Evolutionary conservation across 116 monocot genomes (phyloP), one percentile per base, ranked within the genome.

Genomic region (Zostera marina): DNA sequence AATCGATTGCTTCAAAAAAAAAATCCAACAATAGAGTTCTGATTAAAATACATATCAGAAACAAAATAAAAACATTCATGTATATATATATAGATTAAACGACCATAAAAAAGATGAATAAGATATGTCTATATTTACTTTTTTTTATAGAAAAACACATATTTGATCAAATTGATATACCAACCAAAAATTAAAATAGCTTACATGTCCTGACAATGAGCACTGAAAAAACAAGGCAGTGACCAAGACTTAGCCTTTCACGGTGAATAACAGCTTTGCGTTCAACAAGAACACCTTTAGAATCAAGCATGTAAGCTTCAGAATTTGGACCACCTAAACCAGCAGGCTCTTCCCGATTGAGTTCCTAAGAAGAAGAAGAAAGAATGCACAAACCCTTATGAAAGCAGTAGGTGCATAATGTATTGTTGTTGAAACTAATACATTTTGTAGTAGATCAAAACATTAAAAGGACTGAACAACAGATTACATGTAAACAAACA

Each of bases 221-320:
- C 9, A 74, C 73, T 66, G 96, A 96, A 11, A 96, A 64, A 39
- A 77, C 85, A 64, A 98, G 98, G 70, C 90, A 98, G 52, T 90
- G 86, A 44, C 98, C 75, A 23, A 98, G 79, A 60, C 65, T 80
- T 53, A 86, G 66, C 70, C 90, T 83, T 82, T 96, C 96, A 25
- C 86, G 72, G 47, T 47, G 62, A 72, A 85, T 74, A 73, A 89
- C 80, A 64, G 77, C 85, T 66, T 64, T 77, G 5, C 86, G 69
- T 63, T 80, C 73, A 11, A 89, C 82, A 56, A 85, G 47, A 64
- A 80, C 76, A 60, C 96, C 90, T 78, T 76, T 82, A 42, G 66
- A 82, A 61, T 96, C 96, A 60, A 85, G 77, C 23, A 96, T 65
- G 80, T 70, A 79, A 10, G 59, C 69, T 59, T 96, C 96, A 42